phyloP scores from a whole-genome alignment of 495 filamentous ascomycete genomes.

The Aspergillus leporis region DNA sequence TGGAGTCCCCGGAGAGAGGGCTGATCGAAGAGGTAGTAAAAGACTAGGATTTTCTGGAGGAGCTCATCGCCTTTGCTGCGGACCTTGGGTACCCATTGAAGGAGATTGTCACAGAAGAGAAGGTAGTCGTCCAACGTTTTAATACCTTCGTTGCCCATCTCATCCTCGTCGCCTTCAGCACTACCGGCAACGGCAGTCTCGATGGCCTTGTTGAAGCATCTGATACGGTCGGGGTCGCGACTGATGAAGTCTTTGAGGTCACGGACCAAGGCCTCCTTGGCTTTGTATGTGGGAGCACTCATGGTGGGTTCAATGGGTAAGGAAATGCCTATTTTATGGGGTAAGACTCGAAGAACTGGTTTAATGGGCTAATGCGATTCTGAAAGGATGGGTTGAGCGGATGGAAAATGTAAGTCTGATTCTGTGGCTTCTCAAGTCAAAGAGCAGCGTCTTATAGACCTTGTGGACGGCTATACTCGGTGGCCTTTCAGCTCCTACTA shows the following conservation, averaged over 20 bases:
- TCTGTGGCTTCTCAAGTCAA: too few species aligned
- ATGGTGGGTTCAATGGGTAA: background rate
- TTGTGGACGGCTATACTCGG: too few species aligned
- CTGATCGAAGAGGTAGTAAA: slow-evolving; percentile 10
- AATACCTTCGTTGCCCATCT: slow-evolving; percentile 3
- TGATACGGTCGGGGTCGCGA: slow-evolving; percentile 1
- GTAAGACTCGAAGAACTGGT: too few species aligned
- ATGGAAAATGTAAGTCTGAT: too few species aligned
- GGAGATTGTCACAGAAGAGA: background rate
- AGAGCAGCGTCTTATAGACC: too few species aligned
- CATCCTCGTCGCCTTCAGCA: background rate
- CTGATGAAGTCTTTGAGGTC: slow-evolving; percentile 8
- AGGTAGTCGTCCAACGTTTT: slow-evolving; percentile 1
- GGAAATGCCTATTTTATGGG: too few species aligned
- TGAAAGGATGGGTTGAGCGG: too few species aligned
- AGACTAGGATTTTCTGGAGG: slow-evolving; percentile 6
- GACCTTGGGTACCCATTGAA: slow-evolving; percentile 1
- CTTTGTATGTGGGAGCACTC: background rate
- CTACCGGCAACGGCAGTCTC: background rate
- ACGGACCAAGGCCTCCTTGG: slow-evolving; percentile 2
- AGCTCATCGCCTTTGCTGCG: slow-evolving; percentile 2
- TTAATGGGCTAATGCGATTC: too few species aligned
- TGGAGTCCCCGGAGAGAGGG: background rate
- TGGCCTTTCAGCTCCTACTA: too few species aligned
- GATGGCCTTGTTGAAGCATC: background rate